Base-by-base conservation (phyloP, 768 basidiomycete genomes). In the Lactarius hengduanensis region DNA sequence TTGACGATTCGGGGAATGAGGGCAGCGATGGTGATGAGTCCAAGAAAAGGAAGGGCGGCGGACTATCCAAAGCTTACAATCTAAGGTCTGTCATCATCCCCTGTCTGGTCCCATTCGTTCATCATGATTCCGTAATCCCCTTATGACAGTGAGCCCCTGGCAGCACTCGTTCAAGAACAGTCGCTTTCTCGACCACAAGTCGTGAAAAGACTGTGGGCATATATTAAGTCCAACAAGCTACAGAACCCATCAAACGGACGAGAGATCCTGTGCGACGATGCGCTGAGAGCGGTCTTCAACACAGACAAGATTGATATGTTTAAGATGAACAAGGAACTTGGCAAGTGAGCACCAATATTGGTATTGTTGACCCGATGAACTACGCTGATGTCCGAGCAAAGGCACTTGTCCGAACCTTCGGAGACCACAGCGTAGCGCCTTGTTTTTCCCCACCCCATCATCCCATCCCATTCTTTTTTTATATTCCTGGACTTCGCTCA, bases 251-350 rank as follows among this genome's bases (percentile, higher is more conserved):
- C 73, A 1, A 92, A 96, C 76, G 90, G 82, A 77, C 85, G 86
- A 63, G 92, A 92, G 75, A 97, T 98, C 68, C 70, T 94, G 2
- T 96, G 94, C 73, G 94, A 98, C 75, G 79, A 82, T 20, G 79
- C 76, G 20, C 74, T 97, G 71, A 83, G 82, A 72, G 85, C 87
- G 7, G 84, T 96, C 26, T 96, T 98, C 75, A 84, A 83, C 64
- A 83, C 84, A 15, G 90, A 93, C 69, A 90, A 86, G 75, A 85
- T 97, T 64, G 87, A 92, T 77, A 96, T 96, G 93, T 96, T 96
- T 79, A 86, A 82, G 70, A 96, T 96, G 94, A 96, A 96, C 82
- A 94, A 96, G 77, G 83, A 89, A 32, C 79, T 96, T 64, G 90
- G 90, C 74, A 80, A 88, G 90, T 94, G 63, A 65, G 84, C 78